phyloP scores from a whole-genome alignment of 352 stramenopile genomes.

The Phytophthora citrophthora region DNA sequence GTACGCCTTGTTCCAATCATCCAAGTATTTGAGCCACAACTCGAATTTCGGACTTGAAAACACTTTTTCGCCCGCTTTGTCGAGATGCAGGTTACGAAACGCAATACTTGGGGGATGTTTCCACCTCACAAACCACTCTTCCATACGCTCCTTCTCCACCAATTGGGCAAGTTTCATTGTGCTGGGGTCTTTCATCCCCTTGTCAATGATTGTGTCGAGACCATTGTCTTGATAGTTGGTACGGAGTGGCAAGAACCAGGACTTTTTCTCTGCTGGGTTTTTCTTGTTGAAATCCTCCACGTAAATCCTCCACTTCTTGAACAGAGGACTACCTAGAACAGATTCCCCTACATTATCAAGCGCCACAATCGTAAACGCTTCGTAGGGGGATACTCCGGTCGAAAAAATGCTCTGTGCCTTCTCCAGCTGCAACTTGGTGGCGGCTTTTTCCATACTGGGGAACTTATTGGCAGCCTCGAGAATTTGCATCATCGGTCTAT shows the following conservation, averaged over 20 bases:
- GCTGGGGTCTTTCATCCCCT: not conserved
- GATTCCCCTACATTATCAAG: not conserved
- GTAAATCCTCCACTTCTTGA: not conserved
- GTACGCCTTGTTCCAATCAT: no score
- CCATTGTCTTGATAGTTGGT: not conserved
- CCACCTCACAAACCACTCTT: not conserved
- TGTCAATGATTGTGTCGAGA: not conserved
- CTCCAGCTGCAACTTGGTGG: not conserved
- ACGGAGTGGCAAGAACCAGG: not conserved
- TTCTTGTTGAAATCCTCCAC: constrained; percentile 1
- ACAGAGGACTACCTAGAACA: not conserved
- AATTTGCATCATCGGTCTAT: not conserved
- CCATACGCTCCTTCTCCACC: not conserved
- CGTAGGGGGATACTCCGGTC: not conserved
- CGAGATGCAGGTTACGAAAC: not conserved
- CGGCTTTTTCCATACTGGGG: not conserved
- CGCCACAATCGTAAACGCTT: not conserved
- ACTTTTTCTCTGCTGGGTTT: not conserved
- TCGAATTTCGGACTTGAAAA: no score
- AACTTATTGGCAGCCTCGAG: not conserved
- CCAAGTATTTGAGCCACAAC: no score
- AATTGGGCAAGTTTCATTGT: not conserved
- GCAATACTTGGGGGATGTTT: not conserved
- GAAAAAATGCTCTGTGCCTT: not conserved
- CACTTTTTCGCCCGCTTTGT: not conserved